Percentiles rank a stretch among this genome's conserved stretches.
Conservation (phyloP, 2,329 filamentous ascomycete species). For the Bimuria novae-zelandiae region DNA sequence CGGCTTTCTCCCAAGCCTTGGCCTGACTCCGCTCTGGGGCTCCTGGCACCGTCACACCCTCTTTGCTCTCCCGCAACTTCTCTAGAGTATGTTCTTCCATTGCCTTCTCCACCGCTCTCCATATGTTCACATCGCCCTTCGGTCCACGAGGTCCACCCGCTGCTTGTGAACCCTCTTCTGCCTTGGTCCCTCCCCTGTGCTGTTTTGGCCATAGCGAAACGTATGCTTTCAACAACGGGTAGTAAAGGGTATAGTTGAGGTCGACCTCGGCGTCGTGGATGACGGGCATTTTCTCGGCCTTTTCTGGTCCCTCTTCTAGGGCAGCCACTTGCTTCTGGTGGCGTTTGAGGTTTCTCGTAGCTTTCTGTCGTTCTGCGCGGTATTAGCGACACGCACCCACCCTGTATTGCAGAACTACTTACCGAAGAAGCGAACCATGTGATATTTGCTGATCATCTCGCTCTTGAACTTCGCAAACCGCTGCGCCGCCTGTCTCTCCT, state of each 20-base stretch:
- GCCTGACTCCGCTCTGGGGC: conserved; percentile 2
- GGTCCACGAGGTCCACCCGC: conserved; percentile 49
- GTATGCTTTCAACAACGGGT: conserved; percentile 72
- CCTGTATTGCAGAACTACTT: conserved; percentile 29
- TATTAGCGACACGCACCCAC: conserved; percentile 16
- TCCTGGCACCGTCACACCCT: conserved; percentile 28
- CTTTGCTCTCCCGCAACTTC: conserved; percentile 59
- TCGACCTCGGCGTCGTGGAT: conserved; percentile 75
- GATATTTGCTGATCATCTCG: conserved; percentile 77
- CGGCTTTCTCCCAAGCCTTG: conserved; percentile 20
- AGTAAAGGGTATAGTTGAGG: conserved; percentile 74
- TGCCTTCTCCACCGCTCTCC: conserved; percentile 68
- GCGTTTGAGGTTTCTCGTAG: conserved; percentile 68
- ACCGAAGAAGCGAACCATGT: conserved; percentile 87
- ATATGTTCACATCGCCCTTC: conserved; percentile 64
- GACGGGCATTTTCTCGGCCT: conserved; percentile 57
- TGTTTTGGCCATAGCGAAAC: conserved; percentile 58
- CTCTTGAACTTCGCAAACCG: conserved; percentile 65
- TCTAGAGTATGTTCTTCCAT: conserved; percentile 63
- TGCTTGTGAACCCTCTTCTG: conserved; percentile 22
- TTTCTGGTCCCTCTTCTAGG: conserved; percentile 56
- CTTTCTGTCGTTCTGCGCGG: conserved; percentile 70
- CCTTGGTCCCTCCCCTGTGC: conserved; percentile 16
- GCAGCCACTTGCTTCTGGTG: conserved; percentile 61
- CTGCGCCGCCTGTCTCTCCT: conserved; percentile 45